A percentile compares a stretch with the other conserved stretches of the same genome.
phyloP scores from a whole-genome alignment of 495 filamentous ascomycete genomes.

The Filosporella fistucella region DNA sequence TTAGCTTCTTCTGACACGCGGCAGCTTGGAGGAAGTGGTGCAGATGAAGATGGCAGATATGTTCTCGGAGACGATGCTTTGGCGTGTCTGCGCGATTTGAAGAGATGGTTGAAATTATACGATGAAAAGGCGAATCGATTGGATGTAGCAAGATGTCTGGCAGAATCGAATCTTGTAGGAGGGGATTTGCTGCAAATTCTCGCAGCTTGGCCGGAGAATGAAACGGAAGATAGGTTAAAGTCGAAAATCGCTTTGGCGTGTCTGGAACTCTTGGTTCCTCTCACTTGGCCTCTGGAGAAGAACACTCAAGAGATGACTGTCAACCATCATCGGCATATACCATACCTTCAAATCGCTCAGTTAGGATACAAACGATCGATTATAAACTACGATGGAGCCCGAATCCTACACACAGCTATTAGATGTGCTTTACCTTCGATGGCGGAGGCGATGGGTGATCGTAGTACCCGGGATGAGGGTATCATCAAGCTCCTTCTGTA shows the following conservation, averaged over 20 bases:
- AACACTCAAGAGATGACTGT: conserved; percentile 75
- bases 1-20: conserved; percentile 2
- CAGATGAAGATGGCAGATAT: conserved; percentile 78
- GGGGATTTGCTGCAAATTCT: conserved; percentile 89
- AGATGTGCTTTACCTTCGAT: conserved; percentile 84
- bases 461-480: conserved; percentile 77
- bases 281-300: conserved; percentile 92
- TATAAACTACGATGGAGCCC: conserved; percentile 70
- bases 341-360: conserved; percentile 83
- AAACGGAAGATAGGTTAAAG: conserved; percentile 65
- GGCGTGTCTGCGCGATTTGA: conserved; percentile 86
- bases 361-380: conserved; percentile 84
- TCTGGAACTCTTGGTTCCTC: conserved; percentile 85
- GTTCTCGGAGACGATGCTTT: conserved; percentile 89
- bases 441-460: conserved; percentile 69
- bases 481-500: conserved; percentile 91
- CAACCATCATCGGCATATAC: conserved; percentile 87
- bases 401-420: conserved; percentile 72
- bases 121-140: conserved; percentile 91
- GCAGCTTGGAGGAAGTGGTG: conserved; percentile 82
- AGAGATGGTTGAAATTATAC: conserved; percentile 90
- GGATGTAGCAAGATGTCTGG: conserved; percentile 90
- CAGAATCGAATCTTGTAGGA: conserved; percentile 87
- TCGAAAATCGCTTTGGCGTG: conserved; percentile 81
- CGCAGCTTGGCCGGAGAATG: conserved; percentile 65